These are phyloP conservation scores for Discostella stelligera DNA, from an alignment of 352 stramenopile genomes.

Conservation along the genomic window DNA sequence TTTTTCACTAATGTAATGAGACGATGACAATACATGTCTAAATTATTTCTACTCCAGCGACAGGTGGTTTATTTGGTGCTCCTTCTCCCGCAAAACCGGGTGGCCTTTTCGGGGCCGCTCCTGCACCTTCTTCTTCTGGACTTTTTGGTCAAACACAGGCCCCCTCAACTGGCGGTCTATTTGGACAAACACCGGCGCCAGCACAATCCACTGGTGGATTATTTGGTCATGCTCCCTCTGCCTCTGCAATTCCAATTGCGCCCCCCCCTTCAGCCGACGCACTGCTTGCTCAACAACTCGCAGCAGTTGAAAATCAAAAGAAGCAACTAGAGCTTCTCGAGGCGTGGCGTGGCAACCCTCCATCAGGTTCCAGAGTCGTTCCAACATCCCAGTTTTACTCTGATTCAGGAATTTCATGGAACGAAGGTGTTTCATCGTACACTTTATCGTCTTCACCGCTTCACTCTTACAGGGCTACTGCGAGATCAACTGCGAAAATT, in stretches of 20 bases:
- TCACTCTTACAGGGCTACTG: constrained; percentile 50
- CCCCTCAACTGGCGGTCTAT: constrained; percentile 49
- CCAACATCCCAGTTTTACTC: constrained; percentile 48
- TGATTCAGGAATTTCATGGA: constrained; percentile 36
- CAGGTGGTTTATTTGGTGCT: constrained; percentile 46
- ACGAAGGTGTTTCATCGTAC: constrained; percentile 40
- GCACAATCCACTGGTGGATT: constrained; percentile 43
- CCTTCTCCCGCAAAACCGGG: constrained; percentile 48
- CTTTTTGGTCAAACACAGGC: constrained; percentile 59
- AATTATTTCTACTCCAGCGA: constrained; percentile 16
- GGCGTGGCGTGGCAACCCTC: constrained; percentile 60
- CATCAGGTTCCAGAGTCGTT: constrained; percentile 49
- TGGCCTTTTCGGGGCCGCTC: constrained; percentile 29
- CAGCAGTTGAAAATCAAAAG: constrained; percentile 70
- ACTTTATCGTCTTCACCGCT: constrained; percentile 39
- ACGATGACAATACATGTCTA: neutral
- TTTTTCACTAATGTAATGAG: neutral
- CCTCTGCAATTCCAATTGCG: constrained; percentile 17
- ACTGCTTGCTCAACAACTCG: constrained; percentile 68
- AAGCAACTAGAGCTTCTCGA: constrained; percentile 75
- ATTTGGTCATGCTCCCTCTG: constrained; percentile 41
- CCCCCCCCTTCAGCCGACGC: constrained; percentile 65
- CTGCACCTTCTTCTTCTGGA: constrained; percentile 36
- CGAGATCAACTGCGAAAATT: constrained; percentile 70
- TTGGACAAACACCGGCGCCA: constrained; percentile 44